Conservation (phyloP, 371 early-diverging fungal species). For the Zychaea mexicana region DNA sequence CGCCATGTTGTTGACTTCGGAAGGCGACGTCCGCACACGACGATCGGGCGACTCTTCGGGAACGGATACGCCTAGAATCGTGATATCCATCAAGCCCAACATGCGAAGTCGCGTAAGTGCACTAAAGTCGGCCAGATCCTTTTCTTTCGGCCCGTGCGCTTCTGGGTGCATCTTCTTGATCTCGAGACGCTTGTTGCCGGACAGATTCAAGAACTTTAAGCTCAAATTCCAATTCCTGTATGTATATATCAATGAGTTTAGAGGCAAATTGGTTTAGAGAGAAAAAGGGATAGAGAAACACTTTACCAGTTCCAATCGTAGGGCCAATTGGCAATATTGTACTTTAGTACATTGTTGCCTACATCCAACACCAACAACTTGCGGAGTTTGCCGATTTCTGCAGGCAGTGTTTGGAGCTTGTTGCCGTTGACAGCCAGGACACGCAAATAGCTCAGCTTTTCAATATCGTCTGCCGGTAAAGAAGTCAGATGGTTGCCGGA, state of each 20-base stretch:
- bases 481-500: conserved; percentile 86
- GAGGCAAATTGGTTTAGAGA: not conserved
- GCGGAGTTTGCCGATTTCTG: conserved; percentile 84
- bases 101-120: conserved; percentile 74
- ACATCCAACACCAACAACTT: conserved; percentile 82
- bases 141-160: conserved; percentile 38
- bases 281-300: not conserved
- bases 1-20: conserved; percentile 77
- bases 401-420: conserved; percentile 88
- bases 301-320: conserved; percentile 95
- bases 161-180: conserved; percentile 73
- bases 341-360: conserved; percentile 86
- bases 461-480: conserved; percentile 87
- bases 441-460: conserved; percentile 66
- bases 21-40: conserved; percentile 85
- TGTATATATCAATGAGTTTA: not conserved
- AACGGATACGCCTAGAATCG: conserved; percentile 73
- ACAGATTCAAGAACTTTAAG: conserved; percentile 87
- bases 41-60: conserved; percentile 85
- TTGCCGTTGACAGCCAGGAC: conserved; percentile 89
- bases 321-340: conserved; percentile 94
- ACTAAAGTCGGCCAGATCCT: conserved; percentile 78
- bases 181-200: conserved; percentile 88
- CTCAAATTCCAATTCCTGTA: conserved; percentile 87
- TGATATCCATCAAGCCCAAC: conserved; percentile 89